Conservation (phyloP, 2,329 filamentous ascomycete genomes). For the Beauveria asiatica region DNA sequence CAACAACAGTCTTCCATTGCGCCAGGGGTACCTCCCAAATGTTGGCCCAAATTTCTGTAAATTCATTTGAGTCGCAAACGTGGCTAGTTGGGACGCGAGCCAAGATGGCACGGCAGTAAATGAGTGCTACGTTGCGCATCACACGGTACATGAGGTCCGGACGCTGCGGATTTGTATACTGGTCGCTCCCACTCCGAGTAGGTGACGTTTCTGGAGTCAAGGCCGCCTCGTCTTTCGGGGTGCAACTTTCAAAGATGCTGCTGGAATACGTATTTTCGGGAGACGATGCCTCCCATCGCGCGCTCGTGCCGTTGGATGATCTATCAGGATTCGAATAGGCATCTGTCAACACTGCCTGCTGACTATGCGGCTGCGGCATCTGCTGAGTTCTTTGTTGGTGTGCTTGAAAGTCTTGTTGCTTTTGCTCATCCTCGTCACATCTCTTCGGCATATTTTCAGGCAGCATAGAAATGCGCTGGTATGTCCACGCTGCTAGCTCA, state of each 20-base stretch:
- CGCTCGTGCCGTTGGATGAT: conserved; percentile 11
- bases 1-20: conserved; percentile 37
- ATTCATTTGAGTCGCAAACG: conserved; percentile 30
- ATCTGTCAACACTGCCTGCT: background rate
- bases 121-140: conserved; percentile 35
- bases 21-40: conserved; percentile 39
- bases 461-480: conserved; percentile 29
- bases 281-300: conserved; percentile 10
- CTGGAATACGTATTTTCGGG: conserved; percentile 9
- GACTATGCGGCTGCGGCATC: background rate
- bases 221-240: conserved; percentile 2
- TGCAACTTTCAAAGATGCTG: conserved; percentile 6
- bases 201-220: conserved; percentile 2
- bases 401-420: conserved; percentile 9
- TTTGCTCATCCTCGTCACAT: background rate
- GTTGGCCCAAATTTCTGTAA: conserved; percentile 36
- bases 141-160: conserved; percentile 39
- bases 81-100: conserved; percentile 32
- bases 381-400: conserved; percentile 8
- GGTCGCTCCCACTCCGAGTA: conserved; percentile 10
- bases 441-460: conserved; percentile 20
- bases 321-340: background rate
- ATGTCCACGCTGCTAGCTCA: conserved; percentile 31
- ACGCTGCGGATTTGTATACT: conserved; percentile 13
- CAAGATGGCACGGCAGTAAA: conserved; percentile 40